Conservation (phyloP, 176 grass and related monocot genomes). For the Triticum turgidum region DNA sequence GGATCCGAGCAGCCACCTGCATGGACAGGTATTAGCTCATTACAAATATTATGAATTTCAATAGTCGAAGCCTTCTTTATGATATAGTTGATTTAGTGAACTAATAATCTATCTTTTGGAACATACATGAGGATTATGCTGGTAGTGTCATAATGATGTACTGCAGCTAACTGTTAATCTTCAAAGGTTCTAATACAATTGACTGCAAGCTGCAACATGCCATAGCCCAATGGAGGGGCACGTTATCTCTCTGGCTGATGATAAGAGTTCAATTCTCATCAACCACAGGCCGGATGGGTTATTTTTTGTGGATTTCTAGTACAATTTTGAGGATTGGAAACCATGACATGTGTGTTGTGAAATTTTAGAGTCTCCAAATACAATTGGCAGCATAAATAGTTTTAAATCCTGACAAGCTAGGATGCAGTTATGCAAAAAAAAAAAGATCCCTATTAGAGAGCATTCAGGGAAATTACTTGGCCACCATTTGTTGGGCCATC, state of each 20-base stretch:
- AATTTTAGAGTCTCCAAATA: background rate
- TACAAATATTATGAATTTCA: conserved; percentile 14
- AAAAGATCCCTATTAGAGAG: background rate
- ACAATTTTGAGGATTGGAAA: background rate
- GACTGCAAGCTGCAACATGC: background rate
- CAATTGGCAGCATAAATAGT: background rate
- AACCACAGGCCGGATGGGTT: background rate
- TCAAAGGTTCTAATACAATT: conserved; percentile 8
- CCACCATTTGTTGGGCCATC: conserved; percentile 78
- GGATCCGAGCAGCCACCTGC: conserved; percentile 69
- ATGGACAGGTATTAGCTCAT: conserved; percentile 34
- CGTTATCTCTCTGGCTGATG: background rate
- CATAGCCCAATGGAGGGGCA: background rate
- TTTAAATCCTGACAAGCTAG: background rate
- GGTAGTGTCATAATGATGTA: background rate
- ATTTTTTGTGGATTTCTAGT: background rate
- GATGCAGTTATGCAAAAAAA: background rate
- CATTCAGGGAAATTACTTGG: conserved; percentile 48
- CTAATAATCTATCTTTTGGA: conserved; percentile 3
- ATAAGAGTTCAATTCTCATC: background rate
- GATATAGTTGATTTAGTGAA: conserved; percentile 2
- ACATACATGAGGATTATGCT: conserved; percentile 18
- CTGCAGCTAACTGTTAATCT: conserved; percentile 10
- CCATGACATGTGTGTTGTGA: background rate
- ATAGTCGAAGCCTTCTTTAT: background rate